Percentiles rank a stretch among this genome's conserved stretches.
Conservation (phyloP, 2,329 filamentous ascomycete species). For the Fusarium sambucinum region DNA sequence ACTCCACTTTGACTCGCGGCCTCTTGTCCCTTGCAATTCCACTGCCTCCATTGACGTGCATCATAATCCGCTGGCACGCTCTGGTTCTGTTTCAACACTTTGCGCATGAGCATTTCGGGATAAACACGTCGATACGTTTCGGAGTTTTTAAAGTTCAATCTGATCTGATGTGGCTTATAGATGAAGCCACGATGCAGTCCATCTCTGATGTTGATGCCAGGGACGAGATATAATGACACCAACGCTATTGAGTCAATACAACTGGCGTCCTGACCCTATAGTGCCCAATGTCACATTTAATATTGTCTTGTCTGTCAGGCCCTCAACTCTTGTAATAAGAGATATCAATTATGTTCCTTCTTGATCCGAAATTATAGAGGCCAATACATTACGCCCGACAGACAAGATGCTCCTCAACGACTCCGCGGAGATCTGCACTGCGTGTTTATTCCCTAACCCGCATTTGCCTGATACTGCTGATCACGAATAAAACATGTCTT, state of each 20-base stretch:
- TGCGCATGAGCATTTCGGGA: slow-evolving; percentile 1
- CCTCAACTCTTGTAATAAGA: not conserved
- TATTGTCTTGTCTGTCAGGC: no score
- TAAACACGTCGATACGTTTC: slow-evolving; percentile 4
- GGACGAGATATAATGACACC: not conserved
- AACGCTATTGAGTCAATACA: not conserved
- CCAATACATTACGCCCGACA: slow-evolving; percentile 2
- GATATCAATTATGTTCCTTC: not conserved
- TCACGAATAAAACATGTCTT: slow-evolving; percentile 20
- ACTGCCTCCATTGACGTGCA: slow-evolving; percentile 35
- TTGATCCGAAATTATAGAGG: not conserved
- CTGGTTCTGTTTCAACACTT: slow-evolving; percentile 33
- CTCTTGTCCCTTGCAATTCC: slow-evolving; percentile 43
- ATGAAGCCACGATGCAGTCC: not conserved
- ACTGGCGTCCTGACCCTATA: not conserved
- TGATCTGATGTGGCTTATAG: slow-evolving; percentile 3
- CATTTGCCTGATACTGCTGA: slow-evolving; percentile 22
- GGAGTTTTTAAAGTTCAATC: not conserved
- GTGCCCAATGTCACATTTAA: not conserved
- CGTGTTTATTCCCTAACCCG: slow-evolving; percentile 13
- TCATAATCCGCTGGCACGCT: slow-evolving; percentile 28
- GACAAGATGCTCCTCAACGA: slow-evolving; percentile 11
- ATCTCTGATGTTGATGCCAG: not conserved
- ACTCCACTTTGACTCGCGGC: slow-evolving; percentile 42
- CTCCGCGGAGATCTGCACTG: slow-evolving; percentile 35